Base-by-base conservation (phyloP, 306 rosid species). In the Vigna reflexopilosa region DNA sequence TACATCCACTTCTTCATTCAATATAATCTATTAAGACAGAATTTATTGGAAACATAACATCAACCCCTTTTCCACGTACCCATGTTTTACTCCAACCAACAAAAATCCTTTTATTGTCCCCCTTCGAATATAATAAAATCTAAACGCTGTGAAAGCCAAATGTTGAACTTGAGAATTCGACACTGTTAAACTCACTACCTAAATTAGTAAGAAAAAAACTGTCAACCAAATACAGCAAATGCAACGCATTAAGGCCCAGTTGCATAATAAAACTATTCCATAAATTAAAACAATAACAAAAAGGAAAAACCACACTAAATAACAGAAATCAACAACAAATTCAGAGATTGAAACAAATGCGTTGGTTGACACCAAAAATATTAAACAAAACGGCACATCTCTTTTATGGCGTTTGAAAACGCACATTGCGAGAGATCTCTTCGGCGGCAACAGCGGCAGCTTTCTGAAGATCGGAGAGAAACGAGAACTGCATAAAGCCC, bases 371-470 rank as follows among this genome's bases (percentile, higher is more conserved):
- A 22, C 2, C 20, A 26, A 51, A 76, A 6, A 19, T 14, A 36
- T 7, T 24, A 7, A 73, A 64, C 10, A 54, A 55, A 70, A 52
- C 13, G 73, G 14, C 69, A 22, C 48, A 58, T 32, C 8, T 5
- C 6, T 34, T 40, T 34, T 42, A 61, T 32, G 48, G 42, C 28
- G 20, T 65, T 70, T 48, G 2, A 45, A 72, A 22, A 71, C 89
- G 75, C 82, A 94, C 98, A 88, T 88, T 91, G 86, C 98, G 97
- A 47, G 98, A 91, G 86, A 93, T 91, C 88, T 93, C 98, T 73
- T 93, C 96, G 9, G 97, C 98, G 49, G 98, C 98, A 67, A 90
- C 96, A 55, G 89, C 89, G 9, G 97, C 98, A 20, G 96, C 98
- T 40, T 90, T 91, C 77, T 91, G 98, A 78, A 94, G 97, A 90